Evolutionary conservation across 345 rosid genomes (phyloP), one percentile per base, ranked within the genome.

Genomic region (Hypericum androsaemum): DNA sequence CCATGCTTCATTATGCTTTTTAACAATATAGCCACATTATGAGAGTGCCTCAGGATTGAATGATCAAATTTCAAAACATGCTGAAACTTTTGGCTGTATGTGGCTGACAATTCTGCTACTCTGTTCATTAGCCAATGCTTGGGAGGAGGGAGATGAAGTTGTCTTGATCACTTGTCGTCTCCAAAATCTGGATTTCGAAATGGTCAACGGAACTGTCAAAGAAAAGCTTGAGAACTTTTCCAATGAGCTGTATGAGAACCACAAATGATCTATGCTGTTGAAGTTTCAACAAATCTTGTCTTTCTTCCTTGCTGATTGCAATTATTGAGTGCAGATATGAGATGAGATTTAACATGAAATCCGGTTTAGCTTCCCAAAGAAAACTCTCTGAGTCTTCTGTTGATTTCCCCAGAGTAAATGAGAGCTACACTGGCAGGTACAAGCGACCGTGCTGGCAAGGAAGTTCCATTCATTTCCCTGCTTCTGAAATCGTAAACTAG

Each of bases 141-240:
- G 98, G 98, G 98, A 88, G 73, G 96, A 92, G 75, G 96, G 58
- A 61, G 89, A 92, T 53, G 98, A 88, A 74, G 78, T 92, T 58
- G 81, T 92, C 53, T 64, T 92, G 71, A 78, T 88, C 62, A 77
- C 89, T 65, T 92, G 95, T 71, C 89, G 94, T 47, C 58, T 80
- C 54, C 70, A 75, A 66, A 80, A 88, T 53, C 86, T 83, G 36
- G 88, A 87, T 77, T 72, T 92, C 43, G 94, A 84, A 53, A 68
- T 81, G 94, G 74, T 82, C 67, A 77, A 53, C 57, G 96, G 98
- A 43, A 53, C 42, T 36, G 80, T 78, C 65, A 88, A 84, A 78
- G 84, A 80, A 51, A 74, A 79, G 56, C 89, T 74, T 1, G 94
- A 85, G 60, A 77, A 74, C 64, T 70, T 84, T 47, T 5, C 39